Base-by-base conservation (phyloP, 805 yeast species). In the Danielozyma ontarioensis region DNA sequence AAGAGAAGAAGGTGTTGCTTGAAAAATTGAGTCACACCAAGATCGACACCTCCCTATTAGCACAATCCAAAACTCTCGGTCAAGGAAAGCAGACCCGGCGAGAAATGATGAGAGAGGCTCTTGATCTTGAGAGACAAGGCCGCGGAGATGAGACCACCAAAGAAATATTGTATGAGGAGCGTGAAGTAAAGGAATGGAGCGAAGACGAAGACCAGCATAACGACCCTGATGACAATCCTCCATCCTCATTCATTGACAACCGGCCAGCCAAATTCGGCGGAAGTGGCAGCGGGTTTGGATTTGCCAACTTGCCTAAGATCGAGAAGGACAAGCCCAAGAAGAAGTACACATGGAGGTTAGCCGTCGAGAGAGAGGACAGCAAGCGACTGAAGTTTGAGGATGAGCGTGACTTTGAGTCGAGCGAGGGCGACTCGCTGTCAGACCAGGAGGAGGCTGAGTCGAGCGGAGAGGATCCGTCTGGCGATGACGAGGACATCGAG, bases 31-130 rank as follows among this genome's bases (percentile, higher is more conserved):
- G 80, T 32, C 72, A 70, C 17, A 76, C 85, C 2, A 69, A 72
- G 36, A 71, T 90, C 29, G 95, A 89, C 51, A 77, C 95, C 0
- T 62, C 80, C 0, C 46, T 76, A 10, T 64, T 87, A 42, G 79
- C 76, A 17, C 80, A 93, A 23, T 75, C 94, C 14, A 88, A 87
- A 51, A 69, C 72, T 4, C 70, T 90, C 31, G 97, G 97, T 31
- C 72, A 76, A 12, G 90, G 88, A 11, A 68, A 64, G 32, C 76
- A 72, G 41, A 83, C 95, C 1, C 76, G 73, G 42, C 71, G 67
- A 33, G 89, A 84, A 48, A 75, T 73, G 39, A 72, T 86, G 59
- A 59, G 71, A n/a, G 90, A 84, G 48, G 95, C 95, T 0, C 53
- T 85, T 35, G 73, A 73, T 33, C 59, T 80, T 26, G 96, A 87